Evolutionary conservation across 2,329 filamentous ascomycete species (phyloP), one percentile per base, ranked within the genome.

Genomic region (Dothideomycetes sp.): DNA sequence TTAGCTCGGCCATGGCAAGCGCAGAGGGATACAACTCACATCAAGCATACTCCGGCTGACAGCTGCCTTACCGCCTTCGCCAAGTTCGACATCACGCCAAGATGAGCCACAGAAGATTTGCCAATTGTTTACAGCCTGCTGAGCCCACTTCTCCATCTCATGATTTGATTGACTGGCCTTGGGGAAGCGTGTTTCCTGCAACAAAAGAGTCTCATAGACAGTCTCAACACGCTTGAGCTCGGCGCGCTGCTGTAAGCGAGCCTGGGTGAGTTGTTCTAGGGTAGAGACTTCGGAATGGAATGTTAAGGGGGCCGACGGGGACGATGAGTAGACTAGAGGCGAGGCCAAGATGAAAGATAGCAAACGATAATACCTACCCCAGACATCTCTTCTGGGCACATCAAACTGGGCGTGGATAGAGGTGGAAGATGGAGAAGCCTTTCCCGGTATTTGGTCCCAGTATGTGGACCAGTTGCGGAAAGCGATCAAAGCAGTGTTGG

Each of bases 51-150:
- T 79, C 39, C 81, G 77, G 46, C 83, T 83, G 14, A 89, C 66
- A 16, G 72, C 76, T 53, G 81, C 77, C 50, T 86, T 83, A 7
- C 87, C 88, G 4, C 84, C 86, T 51, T 81, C 76, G 3, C 85
- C 87, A 19, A 95, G 69, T 48, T 94, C 86, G 39, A 77, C 66
- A 47, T 94, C 82, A 31, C 70, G 73, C 88, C 88, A 95, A 12
- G 75, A 75, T 19, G 80, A 74, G 5, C 88, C 84, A 50, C 83
- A 86, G 5, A 95, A 62, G 24, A 91, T 69, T 36, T 74, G 68
- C 91, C 91, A 98, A 56, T 96, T 96, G 47, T 68, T 70, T 54
- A 94, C 79, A 8, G 86, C 82, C 39, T 81, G 73, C 46, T 83
- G 75, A 15, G 87, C 78, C 70, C 91, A 96, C 7, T 68, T 66